These are phyloP conservation scores for Eremothecium sinecaudum DNA, from an alignment of 1,139 yeast species.

Conservation along the genomic window DNA sequence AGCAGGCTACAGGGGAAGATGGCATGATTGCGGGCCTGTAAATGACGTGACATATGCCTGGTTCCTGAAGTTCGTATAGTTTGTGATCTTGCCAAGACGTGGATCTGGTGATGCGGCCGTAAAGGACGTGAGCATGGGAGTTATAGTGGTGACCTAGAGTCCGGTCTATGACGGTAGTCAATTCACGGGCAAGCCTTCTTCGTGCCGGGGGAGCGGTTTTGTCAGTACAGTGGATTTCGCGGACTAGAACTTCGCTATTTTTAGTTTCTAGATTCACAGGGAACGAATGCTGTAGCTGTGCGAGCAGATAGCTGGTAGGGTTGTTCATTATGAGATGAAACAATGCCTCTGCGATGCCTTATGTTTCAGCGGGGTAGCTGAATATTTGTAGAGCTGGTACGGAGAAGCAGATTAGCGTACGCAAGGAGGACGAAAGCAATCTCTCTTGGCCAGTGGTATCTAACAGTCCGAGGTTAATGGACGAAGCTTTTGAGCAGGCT, in stretches of 20 bases:
- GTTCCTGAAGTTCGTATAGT: slow-evolving; percentile 22
- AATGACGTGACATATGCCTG: slow-evolving; percentile 21
- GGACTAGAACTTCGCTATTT: not conserved
- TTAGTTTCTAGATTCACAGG: not conserved
- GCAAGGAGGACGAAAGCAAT: too few species aligned
- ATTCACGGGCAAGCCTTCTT: slow-evolving; percentile 1
- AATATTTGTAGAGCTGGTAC: too few species aligned
- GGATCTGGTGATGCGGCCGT: slow-evolving; percentile 8
- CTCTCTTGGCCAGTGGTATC: too few species aligned
- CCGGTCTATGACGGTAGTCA: slow-evolving; percentile 13
- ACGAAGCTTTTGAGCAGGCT: too few species aligned
- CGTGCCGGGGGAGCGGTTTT: slow-evolving; percentile 1
- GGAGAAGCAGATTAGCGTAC: too few species aligned
- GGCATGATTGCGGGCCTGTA: slow-evolving; percentile 12
- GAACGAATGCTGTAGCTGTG: not conserved
- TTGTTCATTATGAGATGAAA: too few species aligned
- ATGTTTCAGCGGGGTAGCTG: too few species aligned
- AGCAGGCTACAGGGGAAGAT: slow-evolving; percentile 10
- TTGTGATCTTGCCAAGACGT: slow-evolving; percentile 23
- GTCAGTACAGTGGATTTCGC: slow-evolving; percentile 1
- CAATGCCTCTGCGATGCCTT: too few species aligned
- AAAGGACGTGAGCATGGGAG: slow-evolving; percentile 8
- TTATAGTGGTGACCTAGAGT: slow-evolving; percentile 22
- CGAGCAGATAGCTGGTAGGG: too few species aligned
- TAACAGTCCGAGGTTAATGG: too few species aligned